Evolutionary conservation across 768 basidiomycete species (phyloP).

Genomic region (Guyanaporus albipodus): DNA sequence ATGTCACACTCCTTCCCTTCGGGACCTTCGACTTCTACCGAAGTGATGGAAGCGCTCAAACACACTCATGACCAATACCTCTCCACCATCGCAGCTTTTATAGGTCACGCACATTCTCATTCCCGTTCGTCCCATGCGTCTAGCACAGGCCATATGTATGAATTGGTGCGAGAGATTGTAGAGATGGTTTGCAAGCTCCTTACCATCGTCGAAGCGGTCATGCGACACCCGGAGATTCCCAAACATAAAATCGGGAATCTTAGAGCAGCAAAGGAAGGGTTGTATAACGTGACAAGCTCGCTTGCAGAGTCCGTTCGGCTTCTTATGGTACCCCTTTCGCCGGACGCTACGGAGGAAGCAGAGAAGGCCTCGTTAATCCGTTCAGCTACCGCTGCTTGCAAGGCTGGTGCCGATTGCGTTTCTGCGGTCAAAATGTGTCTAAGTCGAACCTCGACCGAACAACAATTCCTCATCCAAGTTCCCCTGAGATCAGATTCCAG

Average conservation of each 20-base stretch:
- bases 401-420: constrained; percentile 86
- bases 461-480: constrained; percentile 62
- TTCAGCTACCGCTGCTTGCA: constrained; percentile 84
- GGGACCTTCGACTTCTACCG: constrained; percentile 64
- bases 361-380: constrained; percentile 75
- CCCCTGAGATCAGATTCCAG: constrained; percentile 48
- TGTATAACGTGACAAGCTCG: constrained; percentile 82
- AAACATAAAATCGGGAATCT: constrained; percentile 61
- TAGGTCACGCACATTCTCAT: constrained; percentile 95
- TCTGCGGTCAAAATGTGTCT: constrained; percentile 81
- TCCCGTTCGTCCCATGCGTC: constrained; percentile 87
- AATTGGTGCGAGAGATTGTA: constrained; percentile 91
- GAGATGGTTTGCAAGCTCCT: constrained; percentile 91
- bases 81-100: constrained; percentile 94
- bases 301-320: constrained; percentile 85
- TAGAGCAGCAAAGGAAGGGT: constrained; percentile 65
- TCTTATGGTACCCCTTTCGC: constrained; percentile 52
- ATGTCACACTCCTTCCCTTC: constrained; percentile 58
- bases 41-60: constrained; percentile 75
- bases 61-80: constrained; percentile 85
- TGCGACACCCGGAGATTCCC: constrained; percentile 69
- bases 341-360: constrained; percentile 65
- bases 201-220: constrained; percentile 86
- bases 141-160: constrained; percentile 90
- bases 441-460: constrained; percentile 56